Base-by-base conservation (phyloP, 805 yeast species). In the Yarrowia sp. region DNA sequence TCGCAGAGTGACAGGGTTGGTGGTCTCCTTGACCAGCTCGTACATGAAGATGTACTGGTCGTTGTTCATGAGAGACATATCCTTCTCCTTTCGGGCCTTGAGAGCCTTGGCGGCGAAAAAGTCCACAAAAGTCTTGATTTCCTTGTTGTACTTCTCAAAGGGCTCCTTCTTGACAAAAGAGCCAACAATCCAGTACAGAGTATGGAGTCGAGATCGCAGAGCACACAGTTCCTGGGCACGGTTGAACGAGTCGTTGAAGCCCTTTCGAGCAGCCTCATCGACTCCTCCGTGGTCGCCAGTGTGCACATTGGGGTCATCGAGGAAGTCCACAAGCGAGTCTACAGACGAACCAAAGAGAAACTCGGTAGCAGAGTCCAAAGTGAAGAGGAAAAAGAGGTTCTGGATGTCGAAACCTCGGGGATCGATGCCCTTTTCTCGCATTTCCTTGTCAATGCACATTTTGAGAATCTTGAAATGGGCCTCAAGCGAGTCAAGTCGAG, bases 1-100 rank as follows among this genome's bases (percentile, higher is more conserved):
- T 65, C 86, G 78, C 70, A 84, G 80, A n/a, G 79, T 78, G 65
- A 70, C 75, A 15, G 84, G 83, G 72, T 84, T 82, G 67, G 81
- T 78, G 11, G 86, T 83, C 73, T 83, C 82, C 75, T 82, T 82
- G 64, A 78, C 83, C 71, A 84, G 78, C 72, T 83, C 86, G 64
- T 79, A 78, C 70, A 85, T 79, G 75, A 84, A 84, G 12, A 82
- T 79, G 71, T 82, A 84, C 16, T 82, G 78, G 42, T 77, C 83
- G 41, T 77, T 68, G 65, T 59, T 14, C 65, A 59, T 59, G 35
- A 59, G 65, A 67, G 69, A 70, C 74, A 73, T 43, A 75, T 56
- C 50, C 50, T 69, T 52, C 16, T 52, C 55, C 32, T 70, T 58
- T 36, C 43, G 36, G n/a, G 56, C 50, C 42, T 71, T 72, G 58